These are phyloP conservation scores for Mixia osmundae DNA, from an alignment of 1,284 basidiomycete genomes.

Conservation along the genomic window DNA sequence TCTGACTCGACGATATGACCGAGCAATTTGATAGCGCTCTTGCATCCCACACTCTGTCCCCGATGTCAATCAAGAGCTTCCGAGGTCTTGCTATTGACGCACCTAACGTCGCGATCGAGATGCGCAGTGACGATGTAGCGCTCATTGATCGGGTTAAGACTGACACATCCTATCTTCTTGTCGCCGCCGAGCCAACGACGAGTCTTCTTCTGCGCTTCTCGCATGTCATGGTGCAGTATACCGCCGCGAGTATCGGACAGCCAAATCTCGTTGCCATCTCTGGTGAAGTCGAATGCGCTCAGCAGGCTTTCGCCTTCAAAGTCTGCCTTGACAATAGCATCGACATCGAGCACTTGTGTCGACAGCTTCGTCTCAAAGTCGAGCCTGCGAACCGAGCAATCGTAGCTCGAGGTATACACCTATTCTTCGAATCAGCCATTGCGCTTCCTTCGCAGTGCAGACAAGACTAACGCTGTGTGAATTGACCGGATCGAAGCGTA, in stretches of 20 bases:
- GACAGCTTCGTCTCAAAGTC: conserved; percentile 23
- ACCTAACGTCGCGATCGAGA: conserved; percentile 13
- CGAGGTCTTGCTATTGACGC: no score
- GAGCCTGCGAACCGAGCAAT: conserved; percentile 25
- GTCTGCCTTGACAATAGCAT: conserved; percentile 5
- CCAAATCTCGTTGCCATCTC: conserved; percentile 22
- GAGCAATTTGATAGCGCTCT: no score
- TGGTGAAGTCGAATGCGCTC: conserved; percentile 26
- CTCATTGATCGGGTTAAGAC: conserved; percentile 14
- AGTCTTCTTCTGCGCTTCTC: conserved; percentile 14
- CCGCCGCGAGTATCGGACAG: conserved; percentile 25
- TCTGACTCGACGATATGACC: no score
- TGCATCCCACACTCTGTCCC: no score
- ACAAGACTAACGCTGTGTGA: conserved; percentile 1
- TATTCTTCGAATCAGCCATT: no score
- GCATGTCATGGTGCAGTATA: conserved; percentile 25
- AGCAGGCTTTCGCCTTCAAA: conserved; percentile 22
- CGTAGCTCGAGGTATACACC: conserved; percentile 26
- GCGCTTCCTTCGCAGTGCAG: no score
- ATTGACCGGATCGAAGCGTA: conserved; percentile 23
- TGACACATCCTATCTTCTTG: conserved; percentile 14
- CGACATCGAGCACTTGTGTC: conserved; percentile 23
- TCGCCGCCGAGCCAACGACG: conserved; percentile 13
- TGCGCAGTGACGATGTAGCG: conserved; percentile 14
- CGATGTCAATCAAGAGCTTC: no score